A percentile compares a stretch with the other conserved stretches of the same genome.
phyloP scores from a whole-genome alignment of 345 rosid genomes.

The Lepidium didymum region DNA sequence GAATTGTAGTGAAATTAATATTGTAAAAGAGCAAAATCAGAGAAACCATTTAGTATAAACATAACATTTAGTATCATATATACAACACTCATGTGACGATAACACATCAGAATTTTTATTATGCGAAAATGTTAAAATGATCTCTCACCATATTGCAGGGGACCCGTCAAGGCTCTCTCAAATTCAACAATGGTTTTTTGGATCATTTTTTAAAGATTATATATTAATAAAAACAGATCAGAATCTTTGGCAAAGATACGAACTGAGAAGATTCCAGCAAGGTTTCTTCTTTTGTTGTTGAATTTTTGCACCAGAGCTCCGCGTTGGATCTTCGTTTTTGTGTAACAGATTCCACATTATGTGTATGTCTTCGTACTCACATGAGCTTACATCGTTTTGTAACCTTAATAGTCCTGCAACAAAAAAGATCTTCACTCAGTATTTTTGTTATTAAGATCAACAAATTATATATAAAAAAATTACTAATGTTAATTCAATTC shows the following conservation, averaged over 20 bases:
- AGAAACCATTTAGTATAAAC: background rate
- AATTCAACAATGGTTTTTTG: slow-evolving; percentile 14
- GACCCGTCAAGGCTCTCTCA: slow-evolving; percentile 25
- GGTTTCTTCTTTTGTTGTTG: slow-evolving; percentile 21
- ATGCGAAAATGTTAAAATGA: background rate
- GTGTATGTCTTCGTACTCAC: slow-evolving; percentile 47
- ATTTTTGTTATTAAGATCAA: background rate
- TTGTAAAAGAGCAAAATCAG: background rate
- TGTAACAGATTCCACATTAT: slow-evolving; percentile 47
- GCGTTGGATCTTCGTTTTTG: slow-evolving; percentile 19
- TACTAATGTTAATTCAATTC: no score
- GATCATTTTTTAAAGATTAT: background rate
- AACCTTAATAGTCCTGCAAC: slow-evolving; percentile 33
- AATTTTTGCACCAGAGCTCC: background rate
- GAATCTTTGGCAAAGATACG: slow-evolving; percentile 29
- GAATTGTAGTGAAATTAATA: background rate
- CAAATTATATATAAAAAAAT: no score
- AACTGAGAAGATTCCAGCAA: slow-evolving; percentile 30
- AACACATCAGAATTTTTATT: background rate
- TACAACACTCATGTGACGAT: slow-evolving; percentile 7
- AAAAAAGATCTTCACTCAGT: background rate
- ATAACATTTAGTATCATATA: slow-evolving; percentile 1
- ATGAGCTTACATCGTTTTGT: slow-evolving; percentile 39
- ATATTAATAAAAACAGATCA: background rate
- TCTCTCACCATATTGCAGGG: slow-evolving; percentile 24